Evolutionary conservation across 2,329 filamentous ascomycete species (phyloP).

Genomic region (Xylaria multiplex): DNA sequence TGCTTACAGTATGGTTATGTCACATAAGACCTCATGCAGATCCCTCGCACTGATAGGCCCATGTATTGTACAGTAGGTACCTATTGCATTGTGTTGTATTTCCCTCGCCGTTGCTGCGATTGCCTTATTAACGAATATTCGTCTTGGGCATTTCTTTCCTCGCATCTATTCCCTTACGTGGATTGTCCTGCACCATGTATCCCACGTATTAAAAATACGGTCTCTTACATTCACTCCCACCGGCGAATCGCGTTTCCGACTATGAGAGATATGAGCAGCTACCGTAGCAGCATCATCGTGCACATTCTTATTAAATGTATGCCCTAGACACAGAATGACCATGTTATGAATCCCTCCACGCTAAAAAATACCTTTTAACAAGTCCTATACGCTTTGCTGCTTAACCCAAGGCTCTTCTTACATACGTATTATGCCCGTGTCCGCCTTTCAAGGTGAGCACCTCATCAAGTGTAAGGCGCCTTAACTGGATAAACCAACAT

Average conservation of each 20-base stretch:
- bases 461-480: background rate
- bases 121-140: background rate
- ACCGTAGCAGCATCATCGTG: slow-evolving; percentile 4
- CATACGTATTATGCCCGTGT: background rate
- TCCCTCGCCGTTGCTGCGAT: background rate
- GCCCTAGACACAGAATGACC: background rate
- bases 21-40: slow-evolving; percentile 9
- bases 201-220: slow-evolving; percentile 1
- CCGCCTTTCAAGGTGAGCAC: slow-evolving; percentile 9
- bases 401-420: background rate
- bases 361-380: slow-evolving; percentile 5
- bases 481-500: slow-evolving; percentile 11
- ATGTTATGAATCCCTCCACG: background rate
- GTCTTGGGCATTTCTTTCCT: background rate
- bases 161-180: background rate
- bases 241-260: slow-evolving; percentile 8
- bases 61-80: too few relatives aligned
- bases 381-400: background rate
- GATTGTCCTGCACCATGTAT: slow-evolving; percentile 11
- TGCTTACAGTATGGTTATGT: background rate
- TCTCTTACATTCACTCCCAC: background rate
- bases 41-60: slow-evolving; percentile 2
- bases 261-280: background rate
- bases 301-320: background rate
- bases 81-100: background rate